A percentile compares a stretch with the other conserved stretches of the same genome.
Conservation (phyloP, 495 filamentous ascomycete genomes). For the Podospora australis region DNA sequence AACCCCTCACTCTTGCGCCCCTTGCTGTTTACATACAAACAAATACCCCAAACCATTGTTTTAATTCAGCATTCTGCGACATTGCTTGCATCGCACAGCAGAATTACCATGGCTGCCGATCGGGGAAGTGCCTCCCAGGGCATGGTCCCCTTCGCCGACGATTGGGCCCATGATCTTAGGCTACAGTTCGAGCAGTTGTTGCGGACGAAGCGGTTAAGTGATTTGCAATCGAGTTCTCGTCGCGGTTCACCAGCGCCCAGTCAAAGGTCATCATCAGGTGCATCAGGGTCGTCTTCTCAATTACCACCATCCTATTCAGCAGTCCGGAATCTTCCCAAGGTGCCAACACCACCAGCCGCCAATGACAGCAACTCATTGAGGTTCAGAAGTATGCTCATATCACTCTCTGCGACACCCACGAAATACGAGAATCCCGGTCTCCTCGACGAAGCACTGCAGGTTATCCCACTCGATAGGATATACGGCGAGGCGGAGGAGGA, state of each 20-base stretch:
- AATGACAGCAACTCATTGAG: slow-evolving; percentile 66
- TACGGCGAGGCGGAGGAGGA: slow-evolving; percentile 95
- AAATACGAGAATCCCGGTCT: slow-evolving; percentile 97
- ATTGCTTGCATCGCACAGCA: neutral
- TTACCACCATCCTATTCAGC: slow-evolving; percentile 61
- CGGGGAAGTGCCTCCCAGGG: slow-evolving; percentile 19
- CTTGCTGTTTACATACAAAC: too few species aligned
- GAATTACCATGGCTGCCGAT: slow-evolving; percentile 18
- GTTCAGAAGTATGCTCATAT: slow-evolving; percentile 76
- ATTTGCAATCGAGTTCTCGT: slow-evolving; percentile 52
- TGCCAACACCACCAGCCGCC: slow-evolving; percentile 64
- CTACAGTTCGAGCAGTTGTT: slow-evolving; percentile 71
- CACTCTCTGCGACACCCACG: slow-evolving; percentile 74
- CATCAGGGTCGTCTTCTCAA: slow-evolving; percentile 32
- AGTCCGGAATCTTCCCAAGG: slow-evolving; percentile 67
- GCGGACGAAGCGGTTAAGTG: slow-evolving; percentile 70
- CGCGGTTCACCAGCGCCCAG: slow-evolving; percentile 48
- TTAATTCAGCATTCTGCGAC: too few species aligned
- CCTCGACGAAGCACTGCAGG: slow-evolving; percentile 81
- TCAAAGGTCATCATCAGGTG: slow-evolving; percentile 37
- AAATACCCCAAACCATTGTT: too few species aligned
- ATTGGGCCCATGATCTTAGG: slow-evolving; percentile 47
- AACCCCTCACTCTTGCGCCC: too few species aligned
- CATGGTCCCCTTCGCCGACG: slow-evolving; percentile 38
- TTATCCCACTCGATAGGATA: slow-evolving; percentile 84